Percentiles rank a stretch among this genome's conserved stretches.
phyloP scores from a whole-genome alignment of 2,329 filamentous ascomycete species.

The Bipolaris bicolor region DNA sequence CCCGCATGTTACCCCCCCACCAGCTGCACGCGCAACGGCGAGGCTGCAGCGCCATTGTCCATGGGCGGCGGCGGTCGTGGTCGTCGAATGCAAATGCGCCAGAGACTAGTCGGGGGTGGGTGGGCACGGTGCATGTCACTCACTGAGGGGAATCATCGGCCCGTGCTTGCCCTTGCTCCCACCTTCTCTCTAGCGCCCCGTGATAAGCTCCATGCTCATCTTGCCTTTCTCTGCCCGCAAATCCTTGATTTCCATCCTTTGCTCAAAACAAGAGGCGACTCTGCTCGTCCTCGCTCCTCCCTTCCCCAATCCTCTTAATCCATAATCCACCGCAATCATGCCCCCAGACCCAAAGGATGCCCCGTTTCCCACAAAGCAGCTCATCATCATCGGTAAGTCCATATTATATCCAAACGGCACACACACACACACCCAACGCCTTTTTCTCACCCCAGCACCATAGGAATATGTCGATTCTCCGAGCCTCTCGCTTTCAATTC shows the following conservation, averaged over 20 bases:
- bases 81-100: conserved; percentile 4
- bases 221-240: conserved; percentile 17
- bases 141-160: conserved; percentile 25
- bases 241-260: conserved; percentile 26
- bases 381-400: conserved; percentile 51
- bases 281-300: conserved; percentile 15
- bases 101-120: conserved; percentile 16
- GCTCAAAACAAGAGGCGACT: conserved; percentile 18
- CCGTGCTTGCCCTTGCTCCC: conserved; percentile 20
- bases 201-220: conserved; percentile 23
- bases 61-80: neutral
- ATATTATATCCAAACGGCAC: conserved; percentile 22
- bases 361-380: conserved; percentile 55
- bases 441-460: conserved; percentile 24
- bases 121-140: conserved; percentile 16
- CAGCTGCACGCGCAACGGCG: conserved; percentile 9
- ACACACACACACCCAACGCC: conserved; percentile 11
- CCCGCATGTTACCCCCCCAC: neutral
- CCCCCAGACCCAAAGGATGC: conserved; percentile 43
- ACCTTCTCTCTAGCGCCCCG: conserved; percentile 16
- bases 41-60: conserved; percentile 22
- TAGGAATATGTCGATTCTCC: conserved; percentile 89
- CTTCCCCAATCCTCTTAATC: conserved; percentile 7
- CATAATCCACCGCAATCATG: conserved; percentile 21
- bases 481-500: conserved; percentile 93